Evolutionary conservation across 176 grass and related monocot species (phyloP).

Genomic region (Ensete ventricosum): DNA sequence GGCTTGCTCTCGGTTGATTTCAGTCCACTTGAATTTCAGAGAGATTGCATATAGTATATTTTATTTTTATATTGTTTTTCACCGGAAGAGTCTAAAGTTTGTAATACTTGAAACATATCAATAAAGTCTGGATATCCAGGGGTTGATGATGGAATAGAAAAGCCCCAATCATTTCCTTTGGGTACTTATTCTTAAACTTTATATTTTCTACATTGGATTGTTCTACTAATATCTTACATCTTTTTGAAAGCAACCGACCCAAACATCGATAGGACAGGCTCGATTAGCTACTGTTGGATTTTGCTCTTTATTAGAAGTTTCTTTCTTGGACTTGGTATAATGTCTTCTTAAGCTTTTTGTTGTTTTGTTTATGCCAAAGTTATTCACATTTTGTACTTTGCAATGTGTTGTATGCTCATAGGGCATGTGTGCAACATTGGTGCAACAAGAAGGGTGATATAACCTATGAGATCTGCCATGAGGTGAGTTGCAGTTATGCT

Average conservation of each 20-base stretch:
- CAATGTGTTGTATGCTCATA: conserved; percentile 61
- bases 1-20: background rate
- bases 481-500: conserved; percentile 31
- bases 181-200: background rate
- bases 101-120: background rate
- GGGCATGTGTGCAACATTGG: conserved; percentile 79
- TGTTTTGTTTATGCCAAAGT: background rate
- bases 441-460: conserved; percentile 90
- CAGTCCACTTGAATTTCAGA: background rate
- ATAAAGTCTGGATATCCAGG: background rate
- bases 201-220: background rate
- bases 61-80: background rate
- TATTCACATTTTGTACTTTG: background rate
- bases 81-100: background rate
- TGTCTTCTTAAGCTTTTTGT: background rate
- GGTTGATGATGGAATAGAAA: no score
- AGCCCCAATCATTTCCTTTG: background rate
- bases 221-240: background rate
- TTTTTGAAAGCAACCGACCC: background rate
- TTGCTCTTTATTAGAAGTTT: background rate
- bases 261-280: background rate
- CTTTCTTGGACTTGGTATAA: background rate
- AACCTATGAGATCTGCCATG: conserved; percentile 75
- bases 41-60: background rate
- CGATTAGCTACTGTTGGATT: background rate